Percentiles rank a stretch among this genome's conserved stretches.
Evolutionary conservation across 1,284 basidiomycete species (phyloP).

Genomic region (Mycocalia duriaeana): DNA sequence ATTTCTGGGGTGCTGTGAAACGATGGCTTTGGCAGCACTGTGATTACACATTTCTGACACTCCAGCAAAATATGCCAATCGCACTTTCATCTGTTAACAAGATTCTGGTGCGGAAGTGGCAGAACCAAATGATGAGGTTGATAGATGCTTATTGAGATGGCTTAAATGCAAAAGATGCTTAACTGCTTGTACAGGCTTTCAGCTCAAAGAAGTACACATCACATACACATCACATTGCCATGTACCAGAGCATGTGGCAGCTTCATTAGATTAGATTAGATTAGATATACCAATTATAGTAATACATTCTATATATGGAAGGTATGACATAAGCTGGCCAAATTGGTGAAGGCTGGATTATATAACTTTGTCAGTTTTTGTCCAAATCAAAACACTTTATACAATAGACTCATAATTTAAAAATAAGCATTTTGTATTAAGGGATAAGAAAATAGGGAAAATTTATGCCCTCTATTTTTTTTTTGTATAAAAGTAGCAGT

Average conservation of each 20-base stretch:
- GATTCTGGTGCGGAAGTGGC: slow-evolving; percentile 22
- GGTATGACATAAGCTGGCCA: neutral
- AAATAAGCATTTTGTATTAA: neutral
- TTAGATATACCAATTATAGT: neutral
- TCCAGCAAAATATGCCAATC: slow-evolving; percentile 15
- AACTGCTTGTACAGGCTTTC: neutral
- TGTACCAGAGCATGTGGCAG: neutral
- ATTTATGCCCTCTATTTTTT: neutral
- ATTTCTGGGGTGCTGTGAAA: slow-evolving; percentile 29
- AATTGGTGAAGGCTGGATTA: neutral
- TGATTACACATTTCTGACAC: slow-evolving; percentile 20
- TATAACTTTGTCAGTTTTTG: neutral
- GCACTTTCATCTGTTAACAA: slow-evolving; percentile 17
- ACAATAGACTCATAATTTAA: neutral
- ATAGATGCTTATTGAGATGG: slow-evolving; percentile 11
- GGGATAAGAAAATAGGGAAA: neutral
- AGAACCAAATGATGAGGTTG: slow-evolving; percentile 23
- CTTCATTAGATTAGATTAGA: neutral
- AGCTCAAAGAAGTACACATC: neutral
- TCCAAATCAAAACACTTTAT: neutral
- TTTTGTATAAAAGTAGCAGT: neutral
- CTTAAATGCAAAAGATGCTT: neutral
- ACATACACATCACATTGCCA: neutral
- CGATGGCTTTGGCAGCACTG: slow-evolving; percentile 18
- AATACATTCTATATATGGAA: neutral